These are phyloP conservation scores for Omphalotus olearius DNA, from an alignment of 1,284 basidiomycete genomes.

Conservation along the genomic window DNA sequence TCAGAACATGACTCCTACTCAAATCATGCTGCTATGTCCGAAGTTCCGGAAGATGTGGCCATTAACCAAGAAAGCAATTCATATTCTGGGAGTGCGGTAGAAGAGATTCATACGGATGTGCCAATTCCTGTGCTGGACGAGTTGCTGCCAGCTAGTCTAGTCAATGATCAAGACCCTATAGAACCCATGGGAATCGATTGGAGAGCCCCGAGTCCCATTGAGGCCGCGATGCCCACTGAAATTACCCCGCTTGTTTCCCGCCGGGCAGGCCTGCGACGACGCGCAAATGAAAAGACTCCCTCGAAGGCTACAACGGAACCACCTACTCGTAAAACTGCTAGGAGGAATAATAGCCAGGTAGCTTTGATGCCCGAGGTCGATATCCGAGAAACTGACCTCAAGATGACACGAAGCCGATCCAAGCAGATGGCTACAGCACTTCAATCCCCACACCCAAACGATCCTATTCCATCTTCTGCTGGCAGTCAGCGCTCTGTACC, in stretches of 20 bases:
- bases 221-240: neutral
- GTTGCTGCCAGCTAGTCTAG: neutral
- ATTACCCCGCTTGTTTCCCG: neutral
- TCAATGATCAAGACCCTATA: constrained; percentile 10
- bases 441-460: neutral
- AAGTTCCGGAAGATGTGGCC: neutral
- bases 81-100: neutral
- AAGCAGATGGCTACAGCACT: neutral
- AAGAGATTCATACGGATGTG: neutral
- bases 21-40: neutral
- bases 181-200: constrained; percentile 3
- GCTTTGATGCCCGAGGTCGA: constrained; percentile 9
- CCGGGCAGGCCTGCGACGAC: neutral
- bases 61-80: neutral
- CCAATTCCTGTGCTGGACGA: neutral
- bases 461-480: neutral
- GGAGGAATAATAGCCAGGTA: constrained; percentile 5
- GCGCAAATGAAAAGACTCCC: neutral
- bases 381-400: constrained; percentile 10
- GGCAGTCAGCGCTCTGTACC: neutral
- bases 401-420: constrained; percentile 11
- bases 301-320: neutral
- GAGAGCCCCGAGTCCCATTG: constrained; percentile 10
- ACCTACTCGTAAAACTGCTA: neutral
- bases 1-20: neutral